Percentiles rank a stretch among this genome's conserved stretches.
These are phyloP conservation scores for Pezicula carpinea DNA, from an alignment of 2,329 filamentous ascomycete species.

Conservation along the genomic window DNA sequence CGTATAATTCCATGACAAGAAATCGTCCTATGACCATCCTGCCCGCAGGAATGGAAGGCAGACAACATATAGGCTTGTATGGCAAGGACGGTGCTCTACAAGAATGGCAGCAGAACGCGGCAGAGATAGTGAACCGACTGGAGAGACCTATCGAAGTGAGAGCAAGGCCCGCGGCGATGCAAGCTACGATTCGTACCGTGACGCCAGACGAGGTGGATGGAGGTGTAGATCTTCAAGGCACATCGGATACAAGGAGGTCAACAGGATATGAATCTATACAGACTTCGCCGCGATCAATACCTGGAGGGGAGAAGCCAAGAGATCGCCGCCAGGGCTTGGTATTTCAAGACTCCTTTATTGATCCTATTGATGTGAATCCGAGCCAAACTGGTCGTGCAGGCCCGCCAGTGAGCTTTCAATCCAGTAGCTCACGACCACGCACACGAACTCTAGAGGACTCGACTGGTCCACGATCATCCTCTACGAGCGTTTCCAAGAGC, in stretches of 20 bases:
- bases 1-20: constrained; percentile 20
- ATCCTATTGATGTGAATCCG: constrained; percentile 21
- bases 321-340: constrained; percentile 52
- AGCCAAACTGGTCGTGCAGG: constrained; percentile 14
- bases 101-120: constrained; percentile 24
- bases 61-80: constrained; percentile 30
- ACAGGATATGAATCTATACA: constrained; percentile 32
- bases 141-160: constrained; percentile 21
- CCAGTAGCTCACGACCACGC: constrained; percentile 36
- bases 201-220: constrained; percentile 52
- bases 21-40: constrained; percentile 34
- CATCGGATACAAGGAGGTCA: constrained; percentile 15
- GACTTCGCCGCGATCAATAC: constrained; percentile 43
- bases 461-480: constrained; percentile 30
- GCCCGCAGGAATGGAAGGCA: constrained; percentile 42
- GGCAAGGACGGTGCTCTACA: constrained; percentile 26
- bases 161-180: constrained; percentile 27
- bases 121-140: constrained; percentile 22
- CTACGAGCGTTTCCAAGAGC: constrained; percentile 36
- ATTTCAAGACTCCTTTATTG: constrained; percentile 51
- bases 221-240: constrained; percentile 15
- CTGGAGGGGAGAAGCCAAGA: constrained; percentile 34
- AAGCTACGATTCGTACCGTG: constrained; percentile 55
- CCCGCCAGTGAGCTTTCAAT: constrained; percentile 22
- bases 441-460: constrained; percentile 44